Percentiles rank a stretch among this genome's conserved stretches.
These are phyloP conservation scores for Penicillium paradoxum DNA, from an alignment of 495 filamentous ascomycete genomes.

Conservation along the genomic window DNA sequence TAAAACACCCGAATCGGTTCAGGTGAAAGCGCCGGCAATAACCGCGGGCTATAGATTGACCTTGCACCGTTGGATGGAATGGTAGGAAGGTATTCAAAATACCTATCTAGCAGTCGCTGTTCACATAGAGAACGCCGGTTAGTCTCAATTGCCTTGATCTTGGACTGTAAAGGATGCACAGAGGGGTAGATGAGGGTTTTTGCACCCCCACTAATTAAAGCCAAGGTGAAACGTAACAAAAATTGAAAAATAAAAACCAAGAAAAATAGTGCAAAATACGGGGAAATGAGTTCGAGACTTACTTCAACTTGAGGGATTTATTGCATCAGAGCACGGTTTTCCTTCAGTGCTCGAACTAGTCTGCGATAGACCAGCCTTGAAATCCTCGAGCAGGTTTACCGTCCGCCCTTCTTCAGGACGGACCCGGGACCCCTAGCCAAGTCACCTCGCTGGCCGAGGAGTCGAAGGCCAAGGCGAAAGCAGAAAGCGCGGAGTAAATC, in stretches of 20 bases:
- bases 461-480: conserved; percentile 19
- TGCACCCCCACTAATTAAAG: conserved; percentile 17
- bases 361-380: conserved; percentile 10
- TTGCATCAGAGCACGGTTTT: neutral
- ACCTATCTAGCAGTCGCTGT: conserved; percentile 14
- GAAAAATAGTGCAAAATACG: neutral
- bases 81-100: conserved; percentile 19
- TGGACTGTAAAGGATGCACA: conserved; percentile 1
- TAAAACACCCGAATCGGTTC: neutral
- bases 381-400: conserved; percentile 39
- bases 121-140: conserved; percentile 4
- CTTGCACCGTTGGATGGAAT: conserved; percentile 17
- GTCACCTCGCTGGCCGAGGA: conserved; percentile 34
- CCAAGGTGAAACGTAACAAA: conserved; percentile 3
- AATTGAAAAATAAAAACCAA: neutral
- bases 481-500: conserved; percentile 4
- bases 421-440: conserved; percentile 53
- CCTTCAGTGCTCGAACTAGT: neutral
- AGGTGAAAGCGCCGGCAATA: conserved; percentile 6
- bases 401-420: conserved; percentile 58
- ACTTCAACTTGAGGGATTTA: conserved; percentile 15
- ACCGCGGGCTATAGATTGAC: conserved; percentile 15
- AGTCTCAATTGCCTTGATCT: conserved; percentile 11
- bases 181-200: conserved; percentile 25
- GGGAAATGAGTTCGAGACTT: neutral